Evolutionary conservation across 2,329 filamentous ascomycete species (phyloP).

Genomic region (Fusarium bulbicola): DNA sequence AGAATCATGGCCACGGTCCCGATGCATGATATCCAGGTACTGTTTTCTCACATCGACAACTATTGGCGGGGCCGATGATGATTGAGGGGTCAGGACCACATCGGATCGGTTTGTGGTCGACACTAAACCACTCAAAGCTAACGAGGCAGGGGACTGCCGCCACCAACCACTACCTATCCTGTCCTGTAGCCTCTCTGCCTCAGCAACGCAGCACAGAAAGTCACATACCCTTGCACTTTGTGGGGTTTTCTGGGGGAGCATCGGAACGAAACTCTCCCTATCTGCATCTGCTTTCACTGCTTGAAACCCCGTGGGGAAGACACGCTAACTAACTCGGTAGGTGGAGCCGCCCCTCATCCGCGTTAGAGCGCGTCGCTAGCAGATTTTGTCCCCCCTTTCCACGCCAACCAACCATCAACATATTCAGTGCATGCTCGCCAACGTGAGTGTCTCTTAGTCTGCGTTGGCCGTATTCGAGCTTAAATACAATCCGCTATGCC

Average conservation of each 20-base stretch:
- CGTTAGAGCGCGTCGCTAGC: not conserved
- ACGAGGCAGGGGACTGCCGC: not conserved
- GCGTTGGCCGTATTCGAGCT: not conserved
- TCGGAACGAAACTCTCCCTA: not conserved
- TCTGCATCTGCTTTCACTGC: not conserved
- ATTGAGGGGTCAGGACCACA: not conserved
- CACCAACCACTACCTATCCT: no score
- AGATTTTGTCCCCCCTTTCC: not conserved
- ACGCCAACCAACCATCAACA: not conserved
- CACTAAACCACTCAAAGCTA: not conserved
- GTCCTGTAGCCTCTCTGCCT: no score
- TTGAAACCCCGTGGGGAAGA: not conserved
- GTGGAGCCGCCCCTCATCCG: not conserved
- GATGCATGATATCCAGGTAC: not conserved
- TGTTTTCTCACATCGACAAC: not conserved
- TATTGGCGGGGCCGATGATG: not conserved
- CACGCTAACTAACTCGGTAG: not conserved
- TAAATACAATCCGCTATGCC: not conserved
- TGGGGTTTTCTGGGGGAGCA: not conserved
- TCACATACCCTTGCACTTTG: not conserved
- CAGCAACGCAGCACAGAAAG: no score
- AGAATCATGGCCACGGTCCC: not conserved
- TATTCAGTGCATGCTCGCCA: not conserved
- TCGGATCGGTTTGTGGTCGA: not conserved
- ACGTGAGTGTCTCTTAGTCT: rapidly evolving